A percentile compares a stretch with the other conserved stretches of the same genome.
Conservation (phyloP, 345 rosid species). For the Eucalyptus marginata region DNA sequence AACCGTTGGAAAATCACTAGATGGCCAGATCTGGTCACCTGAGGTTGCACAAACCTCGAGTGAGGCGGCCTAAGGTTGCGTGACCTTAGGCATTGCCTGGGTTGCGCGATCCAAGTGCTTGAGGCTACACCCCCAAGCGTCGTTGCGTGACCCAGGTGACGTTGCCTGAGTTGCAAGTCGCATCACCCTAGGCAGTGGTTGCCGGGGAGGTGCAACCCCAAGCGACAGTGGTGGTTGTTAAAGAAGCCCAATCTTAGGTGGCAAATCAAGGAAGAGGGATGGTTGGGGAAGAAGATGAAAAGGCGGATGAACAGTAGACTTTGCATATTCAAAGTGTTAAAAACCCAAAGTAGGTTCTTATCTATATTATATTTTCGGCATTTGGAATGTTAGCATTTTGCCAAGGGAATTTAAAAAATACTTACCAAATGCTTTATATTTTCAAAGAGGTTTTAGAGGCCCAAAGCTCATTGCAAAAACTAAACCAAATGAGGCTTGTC, state of each 20-base stretch:
- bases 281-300: accelerated
- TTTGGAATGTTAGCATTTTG: too few species aligned
- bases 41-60: too few species aligned
- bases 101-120: accelerated
- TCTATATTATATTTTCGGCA: accelerated
- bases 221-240: accelerated
- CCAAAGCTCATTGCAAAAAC: too few species aligned
- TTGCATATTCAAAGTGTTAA: accelerated
- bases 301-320: too few species aligned
- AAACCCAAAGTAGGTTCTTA: accelerated
- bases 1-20: accelerated
- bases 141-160: accelerated
- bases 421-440: too few species aligned
- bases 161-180: accelerated
- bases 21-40: accelerated
- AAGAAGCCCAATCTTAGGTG: too few species aligned
- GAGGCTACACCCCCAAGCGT: accelerated
- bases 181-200: accelerated
- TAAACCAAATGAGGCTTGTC: accelerated
- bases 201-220: accelerated
- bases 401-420: accelerated
- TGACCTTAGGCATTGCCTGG: accelerated
- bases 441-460: too few species aligned
- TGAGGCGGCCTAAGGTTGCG: too few species aligned
- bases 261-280: too few species aligned